Evolutionary conservation across 371 early-diverging fungal species (phyloP), one percentile per base, ranked within the genome.

Genomic region (Syncephalis plumigaleata): DNA sequence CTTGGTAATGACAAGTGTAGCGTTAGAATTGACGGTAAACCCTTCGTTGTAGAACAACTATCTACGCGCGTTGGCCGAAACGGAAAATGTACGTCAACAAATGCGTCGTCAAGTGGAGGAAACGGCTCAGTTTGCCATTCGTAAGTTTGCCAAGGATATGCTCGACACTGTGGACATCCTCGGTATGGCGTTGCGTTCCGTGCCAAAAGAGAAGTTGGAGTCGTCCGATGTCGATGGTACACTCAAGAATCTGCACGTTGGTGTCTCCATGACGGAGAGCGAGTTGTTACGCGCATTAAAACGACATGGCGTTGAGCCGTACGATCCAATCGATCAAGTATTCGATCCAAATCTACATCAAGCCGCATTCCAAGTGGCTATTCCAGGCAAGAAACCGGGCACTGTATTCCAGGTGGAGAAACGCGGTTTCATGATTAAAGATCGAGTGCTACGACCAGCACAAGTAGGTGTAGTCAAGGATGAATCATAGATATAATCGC

Each of bases 91-190:
- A 23, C 85, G 96, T 37, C 75, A 75, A 44, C 84, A 96, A 42
- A 81, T 84, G 36, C 77, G 81, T 56, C 79, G 75, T 55, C 97
- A 98, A 63, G 69, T 88, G 9, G 79, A 81, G 37, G 68, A 73
- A 27, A 73, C 87, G 37, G 73, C 80, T 45, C 71, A 77, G 21
- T 93, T 74, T 61, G 88, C 95, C 1, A 90, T 94, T 55, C 86
- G 87, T 61, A 87, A 86, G 69, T 98, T 98, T 60, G 93, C 92
- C 58, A 94, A 90, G 65, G 96, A 98, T 55, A 64, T 98, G 31
- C 66, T 98, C n/a, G 80, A 81, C 26, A 86, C 89, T 0, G 88
- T 84, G 13, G 98, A 98, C 61, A 80, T 92, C 45, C 69, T 98
- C 54, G 68, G 66, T 39, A 65, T 95, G 65, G 97, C 98, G 2